Conservation (phyloP, 352 stramenopile species). For the Blastocystis sp. region DNA sequence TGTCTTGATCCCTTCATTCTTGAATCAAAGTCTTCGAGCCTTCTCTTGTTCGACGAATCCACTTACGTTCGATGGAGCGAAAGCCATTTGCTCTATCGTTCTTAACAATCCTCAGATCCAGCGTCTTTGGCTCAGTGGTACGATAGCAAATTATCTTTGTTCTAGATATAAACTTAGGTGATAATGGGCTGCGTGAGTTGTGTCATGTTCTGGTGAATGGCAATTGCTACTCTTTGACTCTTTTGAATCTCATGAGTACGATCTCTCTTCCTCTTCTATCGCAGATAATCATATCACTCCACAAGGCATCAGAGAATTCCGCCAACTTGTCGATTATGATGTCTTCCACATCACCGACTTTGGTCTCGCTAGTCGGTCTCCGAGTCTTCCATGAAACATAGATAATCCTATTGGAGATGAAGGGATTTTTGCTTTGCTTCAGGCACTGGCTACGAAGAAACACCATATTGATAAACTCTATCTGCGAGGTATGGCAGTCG, state of each 20-base stretch:
- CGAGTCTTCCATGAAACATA: not conserved
- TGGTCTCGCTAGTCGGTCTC: not conserved
- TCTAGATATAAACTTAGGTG: not conserved
- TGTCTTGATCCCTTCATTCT: not conserved
- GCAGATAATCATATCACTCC: conserved; percentile 10
- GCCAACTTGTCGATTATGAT: not conserved
- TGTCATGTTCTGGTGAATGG: not conserved
- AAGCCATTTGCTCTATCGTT: not conserved
- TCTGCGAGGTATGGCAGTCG: not conserved
- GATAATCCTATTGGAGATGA: conserved; percentile 35
- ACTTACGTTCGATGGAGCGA: not conserved
- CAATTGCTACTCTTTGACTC: not conserved
- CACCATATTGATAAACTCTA: conserved; percentile 12
- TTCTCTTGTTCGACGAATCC: not conserved
- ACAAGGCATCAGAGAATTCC: not conserved
- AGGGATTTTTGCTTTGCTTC: not conserved
- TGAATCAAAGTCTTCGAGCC: not conserved
- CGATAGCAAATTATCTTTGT: not conserved
- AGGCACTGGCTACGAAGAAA: not conserved
- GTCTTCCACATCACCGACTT: conserved; percentile 45
- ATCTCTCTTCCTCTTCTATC: not conserved
- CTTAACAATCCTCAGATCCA: conserved; percentile 3
- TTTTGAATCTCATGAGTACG: conserved; percentile 6
- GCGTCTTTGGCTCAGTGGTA: not conserved
- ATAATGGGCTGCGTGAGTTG: not conserved